Evolutionary conservation across 352 stramenopile genomes (phyloP).

Genomic region (Peronospora belbahrii): DNA sequence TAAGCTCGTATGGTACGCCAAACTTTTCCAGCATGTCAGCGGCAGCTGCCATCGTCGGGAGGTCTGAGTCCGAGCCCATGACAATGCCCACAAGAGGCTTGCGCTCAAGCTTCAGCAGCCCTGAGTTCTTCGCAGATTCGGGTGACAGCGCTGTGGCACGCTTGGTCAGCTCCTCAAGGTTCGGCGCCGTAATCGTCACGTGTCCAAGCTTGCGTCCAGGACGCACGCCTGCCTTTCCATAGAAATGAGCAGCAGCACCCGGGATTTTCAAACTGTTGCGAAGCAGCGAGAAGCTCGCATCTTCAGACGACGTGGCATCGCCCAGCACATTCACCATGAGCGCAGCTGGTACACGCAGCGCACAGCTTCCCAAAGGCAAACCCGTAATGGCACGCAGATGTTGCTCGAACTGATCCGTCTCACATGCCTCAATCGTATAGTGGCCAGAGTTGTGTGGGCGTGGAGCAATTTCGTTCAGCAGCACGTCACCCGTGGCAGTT

Average conservation of each 20-base stretch:
- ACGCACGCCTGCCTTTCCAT: constrained; percentile 89
- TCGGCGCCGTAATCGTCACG: constrained; percentile 91
- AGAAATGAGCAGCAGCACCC: constrained; percentile 92
- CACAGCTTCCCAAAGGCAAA: constrained; percentile 91
- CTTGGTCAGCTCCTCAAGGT: constrained; percentile 67
- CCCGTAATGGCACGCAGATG: constrained; percentile 92
- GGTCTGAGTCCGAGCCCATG: constrained; percentile 94
- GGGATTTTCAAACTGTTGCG: constrained; percentile 59
- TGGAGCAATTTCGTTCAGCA: constrained; percentile 96
- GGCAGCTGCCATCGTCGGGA: constrained; percentile 95
- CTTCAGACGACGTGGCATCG: constrained; percentile 46
- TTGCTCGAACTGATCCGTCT: constrained; percentile 98
- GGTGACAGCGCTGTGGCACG: constrained; percentile 58
- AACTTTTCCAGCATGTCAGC: constrained; percentile 95
- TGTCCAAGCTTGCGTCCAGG: constrained; percentile 95
- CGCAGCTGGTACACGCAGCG: constrained; percentile 83
- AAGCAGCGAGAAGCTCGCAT: constrained; percentile 74
- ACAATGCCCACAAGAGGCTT: constrained; percentile 76
- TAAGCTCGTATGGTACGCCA: constrained; percentile 92
- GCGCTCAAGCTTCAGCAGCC: constrained; percentile 20
- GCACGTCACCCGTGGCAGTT: constrained; percentile 73
- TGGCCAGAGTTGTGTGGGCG: constrained; percentile 99
- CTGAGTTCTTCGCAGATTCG: constrained; percentile 32
- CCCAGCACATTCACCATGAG: constrained; percentile 92
- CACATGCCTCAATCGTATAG: constrained; percentile 98